These are phyloP conservation scores for Russula ochroleuca DNA, from an alignment of 768 basidiomycete genomes.

Conservation along the genomic window DNA sequence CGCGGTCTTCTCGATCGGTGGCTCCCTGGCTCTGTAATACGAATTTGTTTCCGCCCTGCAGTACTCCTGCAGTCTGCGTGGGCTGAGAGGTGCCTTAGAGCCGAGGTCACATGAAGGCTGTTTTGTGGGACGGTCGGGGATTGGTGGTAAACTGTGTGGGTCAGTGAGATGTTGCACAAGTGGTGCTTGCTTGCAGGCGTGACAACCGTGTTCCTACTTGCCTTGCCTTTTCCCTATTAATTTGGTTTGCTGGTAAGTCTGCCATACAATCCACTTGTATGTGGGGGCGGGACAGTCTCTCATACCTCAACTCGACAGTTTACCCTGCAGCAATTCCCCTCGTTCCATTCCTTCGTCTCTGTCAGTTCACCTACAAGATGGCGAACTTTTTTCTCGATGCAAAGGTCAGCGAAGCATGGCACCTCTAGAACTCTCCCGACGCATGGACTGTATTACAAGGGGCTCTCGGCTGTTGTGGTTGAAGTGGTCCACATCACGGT, in stretches of 20 bases:
- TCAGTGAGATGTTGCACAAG: constrained; percentile 53
- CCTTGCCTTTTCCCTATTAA: too few species aligned
- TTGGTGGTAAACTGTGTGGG: constrained; percentile 40
- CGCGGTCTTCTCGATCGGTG: constrained; percentile 32
- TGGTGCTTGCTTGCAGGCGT: too few species aligned
- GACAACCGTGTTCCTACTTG: too few species aligned
- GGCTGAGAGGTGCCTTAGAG: constrained; percentile 19
- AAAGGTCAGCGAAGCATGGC: constrained; percentile 64
- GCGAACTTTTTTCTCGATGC: constrained; percentile 55
- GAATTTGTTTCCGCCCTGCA: constrained; percentile 18
- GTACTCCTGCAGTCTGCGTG: constrained; percentile 10
- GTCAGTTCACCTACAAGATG: constrained; percentile 58
- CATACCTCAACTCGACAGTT: constrained; percentile 36
- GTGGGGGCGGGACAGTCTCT: neutral
- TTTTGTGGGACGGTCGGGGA: constrained; percentile 37
- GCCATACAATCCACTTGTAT: too few species aligned
- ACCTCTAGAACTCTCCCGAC: constrained; percentile 50
- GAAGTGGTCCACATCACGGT: constrained; percentile 54
- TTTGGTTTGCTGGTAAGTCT: too few species aligned
- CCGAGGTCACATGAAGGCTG: constrained; percentile 12
- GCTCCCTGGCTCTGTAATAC: constrained; percentile 3
- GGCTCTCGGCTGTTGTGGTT: constrained; percentile 33
- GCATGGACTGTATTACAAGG: constrained; percentile 60
- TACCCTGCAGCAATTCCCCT: too few species aligned
- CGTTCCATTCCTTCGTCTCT: constrained; percentile 50